A percentile compares a stretch with the other conserved stretches of the same genome.
These are phyloP conservation scores for Halophytophthora polymorphica DNA, from an alignment of 352 stramenopile species.

Conservation along the genomic window DNA sequence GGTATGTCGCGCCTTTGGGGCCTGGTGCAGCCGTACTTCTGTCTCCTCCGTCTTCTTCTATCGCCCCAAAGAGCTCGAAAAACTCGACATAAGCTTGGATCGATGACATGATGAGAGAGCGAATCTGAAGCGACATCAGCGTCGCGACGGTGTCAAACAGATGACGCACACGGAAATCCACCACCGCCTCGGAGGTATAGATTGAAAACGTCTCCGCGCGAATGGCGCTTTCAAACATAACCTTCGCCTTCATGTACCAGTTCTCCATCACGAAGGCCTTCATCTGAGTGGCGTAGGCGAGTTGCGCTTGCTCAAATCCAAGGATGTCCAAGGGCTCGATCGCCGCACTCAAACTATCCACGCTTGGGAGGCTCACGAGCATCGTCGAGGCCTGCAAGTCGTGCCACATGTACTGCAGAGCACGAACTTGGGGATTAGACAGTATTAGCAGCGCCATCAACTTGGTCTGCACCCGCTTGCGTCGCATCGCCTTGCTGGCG, in stretches of 20 bases:
- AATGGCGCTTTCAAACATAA: constrained; percentile 45
- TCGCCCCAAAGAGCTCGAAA: constrained; percentile 52
- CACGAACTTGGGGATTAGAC: constrained; percentile 42
- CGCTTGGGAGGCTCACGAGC: constrained; percentile 46
- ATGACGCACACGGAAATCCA: constrained; percentile 32
- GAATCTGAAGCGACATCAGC: constrained; percentile 76
- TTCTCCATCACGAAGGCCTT: constrained; percentile 48
- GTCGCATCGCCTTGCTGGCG: constrained; percentile 22
- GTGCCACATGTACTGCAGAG: constrained; percentile 60
- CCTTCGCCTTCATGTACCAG: constrained; percentile 51
- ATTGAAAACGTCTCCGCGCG: constrained; percentile 24
- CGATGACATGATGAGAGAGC: constrained; percentile 60
- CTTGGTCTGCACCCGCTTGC: constrained; percentile 41
- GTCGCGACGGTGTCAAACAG: constrained; percentile 59
- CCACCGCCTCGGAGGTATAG: constrained; percentile 17
- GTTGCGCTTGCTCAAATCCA: constrained; percentile 51
- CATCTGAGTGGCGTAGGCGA: constrained; percentile 40
- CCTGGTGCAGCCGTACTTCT: not conserved
- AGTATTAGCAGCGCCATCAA: constrained; percentile 44
- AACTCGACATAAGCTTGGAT: constrained; percentile 62
- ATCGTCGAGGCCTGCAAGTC: constrained; percentile 43
- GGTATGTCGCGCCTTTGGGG: not conserved
- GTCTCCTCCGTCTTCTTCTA: constrained; percentile 7
- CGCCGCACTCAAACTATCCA: constrained; percentile 19
- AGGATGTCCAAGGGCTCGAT: constrained; percentile 36